Percentiles rank a stretch among this genome's conserved stretches.
Conservation (phyloP, 805 yeast species). For the Kuraishia ogatae region DNA sequence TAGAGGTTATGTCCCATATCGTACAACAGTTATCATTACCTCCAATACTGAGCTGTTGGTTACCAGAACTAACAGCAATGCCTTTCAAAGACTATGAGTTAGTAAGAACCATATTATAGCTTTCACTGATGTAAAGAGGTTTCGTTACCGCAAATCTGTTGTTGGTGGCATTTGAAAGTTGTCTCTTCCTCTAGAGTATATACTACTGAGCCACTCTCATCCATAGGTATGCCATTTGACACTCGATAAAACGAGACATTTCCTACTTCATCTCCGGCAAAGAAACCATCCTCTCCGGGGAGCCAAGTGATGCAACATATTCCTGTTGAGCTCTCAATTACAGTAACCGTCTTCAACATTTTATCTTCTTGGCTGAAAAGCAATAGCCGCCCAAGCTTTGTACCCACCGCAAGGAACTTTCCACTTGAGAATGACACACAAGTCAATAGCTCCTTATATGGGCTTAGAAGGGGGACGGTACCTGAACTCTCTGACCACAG, state of each 20-base stretch:
- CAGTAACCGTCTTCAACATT: conserved; percentile 10
- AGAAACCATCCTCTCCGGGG: conserved; percentile 30
- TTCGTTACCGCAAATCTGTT: conserved; percentile 49
- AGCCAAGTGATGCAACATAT: conserved; percentile 59
- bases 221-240: conserved; percentile 4
- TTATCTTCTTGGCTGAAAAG: conserved; percentile 30
- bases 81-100: conserved; percentile 23
- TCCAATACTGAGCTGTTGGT: conserved; percentile 63
- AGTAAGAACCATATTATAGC: conserved; percentile 13
- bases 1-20: conserved; percentile 56
- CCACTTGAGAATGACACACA: conserved; percentile 47
- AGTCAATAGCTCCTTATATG: conserved; percentile 36
- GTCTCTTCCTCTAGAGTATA: conserved; percentile 15
- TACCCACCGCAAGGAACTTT: conserved; percentile 44
- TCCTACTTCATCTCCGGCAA: conserved; percentile 63
- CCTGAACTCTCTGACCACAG: conserved; percentile 52
- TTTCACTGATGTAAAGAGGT: background rate
- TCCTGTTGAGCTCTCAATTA: conserved; percentile 26
- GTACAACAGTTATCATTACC: conserved; percentile 78
- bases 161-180: conserved; percentile 37
- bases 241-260: conserved; percentile 35
- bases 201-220: background rate
- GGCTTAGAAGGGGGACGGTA: conserved; percentile 32
- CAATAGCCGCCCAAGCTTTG: conserved; percentile 45
- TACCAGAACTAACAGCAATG: conserved; percentile 47